phyloP scores from a whole-genome alignment of 768 basidiomycete genomes.

The Gloeophyllum trabeum region DNA sequence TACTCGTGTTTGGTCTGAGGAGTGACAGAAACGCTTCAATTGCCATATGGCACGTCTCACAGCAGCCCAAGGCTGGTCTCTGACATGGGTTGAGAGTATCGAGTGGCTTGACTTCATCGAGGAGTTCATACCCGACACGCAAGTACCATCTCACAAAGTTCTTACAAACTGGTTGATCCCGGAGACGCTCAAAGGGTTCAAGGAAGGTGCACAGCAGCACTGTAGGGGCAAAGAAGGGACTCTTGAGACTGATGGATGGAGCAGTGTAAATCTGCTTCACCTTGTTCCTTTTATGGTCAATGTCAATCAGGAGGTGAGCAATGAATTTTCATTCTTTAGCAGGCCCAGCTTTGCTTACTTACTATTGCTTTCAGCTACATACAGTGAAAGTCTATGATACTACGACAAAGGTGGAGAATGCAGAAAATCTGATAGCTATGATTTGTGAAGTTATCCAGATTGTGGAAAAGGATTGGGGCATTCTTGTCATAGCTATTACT shows the following conservation, averaged over 20 bases:
- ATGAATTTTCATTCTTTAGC: not conserved
- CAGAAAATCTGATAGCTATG: conserved; percentile 5
- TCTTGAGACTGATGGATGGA: conserved; percentile 11
- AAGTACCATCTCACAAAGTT: not conserved
- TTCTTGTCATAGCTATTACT: conserved; percentile 1
- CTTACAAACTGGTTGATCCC: not conserved
- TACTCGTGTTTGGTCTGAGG: not conserved
- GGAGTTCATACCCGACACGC: conserved; percentile 10
- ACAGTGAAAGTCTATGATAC: conserved; percentile 6
- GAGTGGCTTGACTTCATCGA: conserved; percentile 19
- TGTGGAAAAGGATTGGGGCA: not conserved
- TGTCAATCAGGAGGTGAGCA: conserved; percentile 6
- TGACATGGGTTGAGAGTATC: conserved; percentile 26
- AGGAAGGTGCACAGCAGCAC: not conserved
- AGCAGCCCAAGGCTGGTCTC: conserved; percentile 20
- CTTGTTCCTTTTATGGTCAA: conserved; percentile 11
- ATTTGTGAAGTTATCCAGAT: conserved; percentile 5
- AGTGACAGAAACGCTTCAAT: not conserved
- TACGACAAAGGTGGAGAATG: conserved; percentile 6
- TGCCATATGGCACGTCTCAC: conserved; percentile 7
- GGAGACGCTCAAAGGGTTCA: not conserved
- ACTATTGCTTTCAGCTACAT: not conserved
- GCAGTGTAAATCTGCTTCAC: conserved; percentile 4
- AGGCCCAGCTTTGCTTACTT: not conserved
- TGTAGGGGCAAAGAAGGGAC: conserved; percentile 3